A percentile compares a stretch with the other conserved stretches of the same genome.
These are phyloP conservation scores for Fusarium humuli DNA, from an alignment of 2,329 filamentous ascomycete genomes.

Conservation along the genomic window DNA sequence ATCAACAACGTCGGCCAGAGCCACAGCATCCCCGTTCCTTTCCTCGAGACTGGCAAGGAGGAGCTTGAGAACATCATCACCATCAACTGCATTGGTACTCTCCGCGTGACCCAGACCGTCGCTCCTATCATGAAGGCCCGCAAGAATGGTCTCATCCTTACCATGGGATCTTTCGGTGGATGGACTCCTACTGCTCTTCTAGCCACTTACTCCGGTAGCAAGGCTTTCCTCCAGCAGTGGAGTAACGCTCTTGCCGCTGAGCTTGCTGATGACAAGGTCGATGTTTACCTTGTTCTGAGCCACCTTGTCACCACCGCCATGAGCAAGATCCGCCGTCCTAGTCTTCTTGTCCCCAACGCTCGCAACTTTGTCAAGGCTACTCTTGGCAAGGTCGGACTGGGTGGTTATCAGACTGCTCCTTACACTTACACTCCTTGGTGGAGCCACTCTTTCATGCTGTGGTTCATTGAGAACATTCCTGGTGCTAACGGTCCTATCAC, in stretches of 20 bases:
- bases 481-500: conserved; percentile 62
- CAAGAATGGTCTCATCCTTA: conserved; percentile 89
- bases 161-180: conserved; percentile 97
- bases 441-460: conserved; percentile 90
- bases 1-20: conserved; percentile 98
- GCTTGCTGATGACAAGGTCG: conserved; percentile 81
- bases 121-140: conserved; percentile 86
- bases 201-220: conserved; percentile 96
- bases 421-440: conserved; percentile 93
- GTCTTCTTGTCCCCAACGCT: conserved; percentile 81
- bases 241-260: conserved; percentile 87
- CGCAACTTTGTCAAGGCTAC: conserved; percentile 83
- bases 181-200: conserved; percentile 91
- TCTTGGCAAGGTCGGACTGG: conserved; percentile 83
- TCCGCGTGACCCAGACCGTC: conserved; percentile 87
- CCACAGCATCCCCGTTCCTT: conserved; percentile 92
- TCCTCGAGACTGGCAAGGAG: conserved; percentile 79
- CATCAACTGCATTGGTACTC: conserved; percentile 93
- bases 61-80: conserved; percentile 92
- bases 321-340: conserved; percentile 91
- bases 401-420: conserved; percentile 81
- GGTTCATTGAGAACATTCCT: conserved; percentile 74
- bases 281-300: conserved; percentile 90
- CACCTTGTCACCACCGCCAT: conserved; percentile 96
- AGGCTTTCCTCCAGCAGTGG: conserved; percentile 98